Base-by-base conservation (phyloP, 1,284 basidiomycete genomes). In the Microbotryum saponariae region DNA sequence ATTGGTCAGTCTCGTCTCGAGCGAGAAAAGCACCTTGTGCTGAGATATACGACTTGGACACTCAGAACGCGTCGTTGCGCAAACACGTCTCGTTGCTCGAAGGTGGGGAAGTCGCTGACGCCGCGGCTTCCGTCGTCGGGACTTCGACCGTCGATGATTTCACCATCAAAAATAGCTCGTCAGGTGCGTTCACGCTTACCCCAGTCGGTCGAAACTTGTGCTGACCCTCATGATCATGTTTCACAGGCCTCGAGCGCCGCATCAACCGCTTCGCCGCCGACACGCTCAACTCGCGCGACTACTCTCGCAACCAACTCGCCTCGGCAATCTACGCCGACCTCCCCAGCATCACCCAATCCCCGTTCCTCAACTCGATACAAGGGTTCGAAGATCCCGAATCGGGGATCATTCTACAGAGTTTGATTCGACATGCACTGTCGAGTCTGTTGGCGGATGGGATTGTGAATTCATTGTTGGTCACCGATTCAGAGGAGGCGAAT, bases 211-310 rank as follows among this genome's bases (percentile, higher is more conserved):
- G 4, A 2, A 16, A 8, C 31, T 10, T 31, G 31, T 31, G 9
- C 31, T 31, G 31, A 31, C 31, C 29, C 29, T 29, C 5, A 3
- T 31, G 9, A 31, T 31, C 31, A 8, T 31, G 31, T 31, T 31
- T 87, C 1, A 86, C 86, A 20, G 82, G 84, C 56, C 81, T 90
- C 18, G 88, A 89, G 70, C 83, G 86, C 54, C 78, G 83, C 57
- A 83, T 90, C 73, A 89, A 89, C 73, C 82, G 87, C 68, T 90
- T 86, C 87, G 86, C 87, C 1, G 85, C 73, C 46, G 87, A 88
- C 68, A 76, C 88, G 45, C 76, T 78, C 60, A 79, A 79, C 23
- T 79, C 80, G 7, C 67, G 77, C 21, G 79, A 81, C 37, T 74
- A 77, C 3, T 55, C 68, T 56, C 23, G 33, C 59, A 1, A 53